Conservation (phyloP, 2,329 filamentous ascomycete genomes). For the Mariannaea elegans region DNA sequence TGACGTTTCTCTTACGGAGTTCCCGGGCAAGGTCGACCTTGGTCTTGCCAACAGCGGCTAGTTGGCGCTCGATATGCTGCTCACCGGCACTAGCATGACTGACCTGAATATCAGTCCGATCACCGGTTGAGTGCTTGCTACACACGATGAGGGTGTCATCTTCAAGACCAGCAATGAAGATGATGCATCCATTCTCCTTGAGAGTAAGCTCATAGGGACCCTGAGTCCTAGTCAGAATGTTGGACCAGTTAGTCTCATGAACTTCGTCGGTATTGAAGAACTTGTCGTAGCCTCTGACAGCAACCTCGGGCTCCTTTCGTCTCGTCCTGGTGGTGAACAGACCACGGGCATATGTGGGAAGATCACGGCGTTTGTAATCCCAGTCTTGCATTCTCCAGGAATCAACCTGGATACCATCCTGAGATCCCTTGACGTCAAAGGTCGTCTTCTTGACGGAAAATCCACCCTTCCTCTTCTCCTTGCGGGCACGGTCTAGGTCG, state of each 20-base stretch:
- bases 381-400: slow-evolving; percentile 95
- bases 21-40: slow-evolving; percentile 80
- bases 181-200: slow-evolving; percentile 99
- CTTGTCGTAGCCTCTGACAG: slow-evolving; percentile 93
- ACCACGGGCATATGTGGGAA: slow-evolving; percentile 93
- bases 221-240: slow-evolving; percentile 77
- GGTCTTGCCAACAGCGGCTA: slow-evolving; percentile 79
- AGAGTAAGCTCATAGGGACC: slow-evolving; percentile 95
- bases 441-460: slow-evolving; percentile 84
- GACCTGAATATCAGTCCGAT: slow-evolving; percentile 72
- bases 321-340: slow-evolving; percentile 85
- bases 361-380: slow-evolving; percentile 88
- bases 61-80: slow-evolving; percentile 80
- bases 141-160: slow-evolving; percentile 93
- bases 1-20: slow-evolving; percentile 83
- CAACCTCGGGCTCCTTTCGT: slow-evolving; percentile 77
- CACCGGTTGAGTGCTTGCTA: slow-evolving; percentile 96
- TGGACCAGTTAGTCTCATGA: slow-evolving; percentile 80
- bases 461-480: slow-evolving; percentile 63
- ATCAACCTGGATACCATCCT: slow-evolving; percentile 74
- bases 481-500: slow-evolving; percentile 66
- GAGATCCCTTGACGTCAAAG: slow-evolving; percentile 72
- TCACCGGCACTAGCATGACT: slow-evolving; percentile 91
- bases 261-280: slow-evolving; percentile 97
- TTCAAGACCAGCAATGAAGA: slow-evolving; percentile 92